These are phyloP conservation scores for Maudiozyma barnettii DNA, from an alignment of 805 yeast species.

Conservation along the genomic window DNA sequence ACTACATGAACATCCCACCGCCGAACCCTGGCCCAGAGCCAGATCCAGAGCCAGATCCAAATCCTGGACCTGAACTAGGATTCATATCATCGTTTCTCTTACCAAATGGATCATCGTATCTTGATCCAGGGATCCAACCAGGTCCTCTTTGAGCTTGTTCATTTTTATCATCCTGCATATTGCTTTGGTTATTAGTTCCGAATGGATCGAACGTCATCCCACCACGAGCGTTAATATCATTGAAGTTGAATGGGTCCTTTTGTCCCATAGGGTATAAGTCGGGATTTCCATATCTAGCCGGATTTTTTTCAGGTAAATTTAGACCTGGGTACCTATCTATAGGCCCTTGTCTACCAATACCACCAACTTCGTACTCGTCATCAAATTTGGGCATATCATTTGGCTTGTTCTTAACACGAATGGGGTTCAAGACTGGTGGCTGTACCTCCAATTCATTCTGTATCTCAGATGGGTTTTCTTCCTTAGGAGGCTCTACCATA, in stretches of 20 bases:
- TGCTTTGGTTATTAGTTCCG: conserved; percentile 5
- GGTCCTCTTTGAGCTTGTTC: conserved; percentile 11
- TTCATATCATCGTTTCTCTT: conserved; percentile 9
- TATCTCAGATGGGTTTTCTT: neutral
- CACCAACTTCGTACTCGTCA: conserved; percentile 26
- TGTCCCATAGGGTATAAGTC: conserved; percentile 30
- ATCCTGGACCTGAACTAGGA: conserved; percentile 3
- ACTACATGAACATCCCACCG: conserved; percentile 3
- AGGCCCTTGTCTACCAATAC: neutral
- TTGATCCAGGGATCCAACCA: conserved; percentile 28
- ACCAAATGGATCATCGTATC: conserved; percentile 29
- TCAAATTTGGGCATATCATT: conserved; percentile 29
- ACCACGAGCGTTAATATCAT: conserved; percentile 15
- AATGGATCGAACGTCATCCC: conserved; percentile 30
- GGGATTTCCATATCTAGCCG: conserved; percentile 23
- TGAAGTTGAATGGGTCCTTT: conserved; percentile 17
- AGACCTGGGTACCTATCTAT: conserved; percentile 8
- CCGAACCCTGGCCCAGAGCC: neutral
- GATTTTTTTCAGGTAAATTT: conserved; percentile 1
- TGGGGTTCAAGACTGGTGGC: neutral
- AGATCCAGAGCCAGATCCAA: neutral
- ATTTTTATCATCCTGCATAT: conserved; percentile 1
- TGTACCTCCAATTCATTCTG: neutral
- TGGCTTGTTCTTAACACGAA: conserved; percentile 9
- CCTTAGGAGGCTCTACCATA: neutral